Evolutionary conservation across 805 yeast species (phyloP), one percentile per base, ranked within the genome.

Genomic region (Barnettozyma populi): DNA sequence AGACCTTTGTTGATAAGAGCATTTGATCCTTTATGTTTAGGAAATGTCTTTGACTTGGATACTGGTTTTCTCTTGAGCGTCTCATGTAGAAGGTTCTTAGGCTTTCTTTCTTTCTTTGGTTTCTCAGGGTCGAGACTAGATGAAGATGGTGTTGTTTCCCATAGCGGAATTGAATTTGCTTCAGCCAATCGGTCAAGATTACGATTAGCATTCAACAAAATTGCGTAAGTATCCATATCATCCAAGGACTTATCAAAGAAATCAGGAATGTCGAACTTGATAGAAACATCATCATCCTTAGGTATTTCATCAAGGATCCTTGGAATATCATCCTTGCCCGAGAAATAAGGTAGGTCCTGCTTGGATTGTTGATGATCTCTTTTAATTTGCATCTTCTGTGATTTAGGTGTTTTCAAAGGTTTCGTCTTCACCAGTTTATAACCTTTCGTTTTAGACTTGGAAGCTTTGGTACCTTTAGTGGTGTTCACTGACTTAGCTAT

Each of bases 201-300:
- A 14, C 47, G 32, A 20, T 51, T 60, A 3, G 64, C 62, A 13
- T 45, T 40, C 20, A 43, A 48, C 45, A 60, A 50, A n/a, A 60
- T 60, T 37, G 55, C 52, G 38, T 52, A 60, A 0, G 61, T 60
- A 31, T 51, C 56, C 16, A 45, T 18, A 36, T 59, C 64, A 16
- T 49, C 55, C 23, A 52, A 43, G 3, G 50, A 37, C n/a, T n/a
- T 29, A 9, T 46, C 46, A 14, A 40, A 38, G 5, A 23, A 4
- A n/a, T 20, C 31, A 16, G 42, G 42, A 39, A 25, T 25, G 20
- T 25, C 42, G 25, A 39, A 39, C 20, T 39, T 39, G 20, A 39
- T 27, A 9, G 31, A 19, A 39, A 11, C 11, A 6, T 43, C 45
- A 19, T 21, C 23, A 7, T 34, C 45, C 9, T 6, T 8, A 14